Conservation (phyloP, 2,329 filamentous ascomycete genomes). For the Ophiostoma sp. region DNA sequence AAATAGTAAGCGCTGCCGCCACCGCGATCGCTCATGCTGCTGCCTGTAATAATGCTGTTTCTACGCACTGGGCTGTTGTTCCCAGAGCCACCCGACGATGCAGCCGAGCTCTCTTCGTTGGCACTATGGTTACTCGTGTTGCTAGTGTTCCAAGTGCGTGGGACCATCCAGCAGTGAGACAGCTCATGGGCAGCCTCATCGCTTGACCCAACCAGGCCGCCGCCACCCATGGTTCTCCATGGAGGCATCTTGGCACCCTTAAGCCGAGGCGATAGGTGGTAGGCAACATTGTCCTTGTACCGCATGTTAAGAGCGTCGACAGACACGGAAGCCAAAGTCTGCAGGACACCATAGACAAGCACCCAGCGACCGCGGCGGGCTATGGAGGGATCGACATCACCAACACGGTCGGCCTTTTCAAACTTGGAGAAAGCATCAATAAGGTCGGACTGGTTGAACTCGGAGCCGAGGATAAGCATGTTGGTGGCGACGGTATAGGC, state of each 20-base stretch:
- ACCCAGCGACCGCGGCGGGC: slow-evolving; percentile 58
- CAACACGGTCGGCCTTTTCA: slow-evolving; percentile 49
- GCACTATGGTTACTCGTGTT: slow-evolving; percentile 30
- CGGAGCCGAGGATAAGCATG: slow-evolving; percentile 50
- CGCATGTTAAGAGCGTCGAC: slow-evolving; percentile 52
- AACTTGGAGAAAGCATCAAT: slow-evolving; percentile 53
- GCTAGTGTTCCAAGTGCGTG: slow-evolving; percentile 38
- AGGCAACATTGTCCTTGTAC: slow-evolving; percentile 49
- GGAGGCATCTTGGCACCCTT: slow-evolving; percentile 49
- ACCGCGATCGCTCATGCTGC: slow-evolving; percentile 13
- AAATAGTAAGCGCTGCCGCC: slow-evolving; percentile 28
- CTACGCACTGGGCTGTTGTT: slow-evolving; percentile 29
- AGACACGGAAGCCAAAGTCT: slow-evolving; percentile 54
- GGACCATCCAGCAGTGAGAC: slow-evolving; percentile 49
- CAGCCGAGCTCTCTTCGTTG: slow-evolving; percentile 15
- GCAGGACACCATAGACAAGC: slow-evolving; percentile 55
- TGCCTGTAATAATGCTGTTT: slow-evolving; percentile 10
- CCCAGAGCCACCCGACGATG: slow-evolving; percentile 26
- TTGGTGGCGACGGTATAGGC: slow-evolving; percentile 58
- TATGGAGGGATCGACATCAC: slow-evolving; percentile 48
- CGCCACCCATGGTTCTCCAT: slow-evolving; percentile 44
- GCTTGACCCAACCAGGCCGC: slow-evolving; percentile 28
- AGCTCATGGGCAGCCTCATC: slow-evolving; percentile 45
- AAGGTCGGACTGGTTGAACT: slow-evolving; percentile 49
- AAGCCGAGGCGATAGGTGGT: slow-evolving; percentile 53